Evolutionary conservation across 1,139 yeast genomes (phyloP).

Genomic region (Taphrina flavorubra): DNA sequence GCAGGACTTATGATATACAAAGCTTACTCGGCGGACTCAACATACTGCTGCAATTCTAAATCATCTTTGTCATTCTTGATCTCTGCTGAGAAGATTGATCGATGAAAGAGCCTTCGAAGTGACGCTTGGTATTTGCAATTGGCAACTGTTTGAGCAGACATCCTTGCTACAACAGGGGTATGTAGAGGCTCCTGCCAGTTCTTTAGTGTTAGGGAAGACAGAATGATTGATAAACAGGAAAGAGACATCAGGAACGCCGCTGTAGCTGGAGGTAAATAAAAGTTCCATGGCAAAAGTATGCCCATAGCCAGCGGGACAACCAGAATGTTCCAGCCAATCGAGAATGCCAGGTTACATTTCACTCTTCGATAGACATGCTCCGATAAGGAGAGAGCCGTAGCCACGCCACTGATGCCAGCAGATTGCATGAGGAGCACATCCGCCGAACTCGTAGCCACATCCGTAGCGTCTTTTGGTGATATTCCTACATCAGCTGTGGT

Average conservation of each 20-base stretch:
- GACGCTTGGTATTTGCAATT: background rate
- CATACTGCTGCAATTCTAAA: background rate
- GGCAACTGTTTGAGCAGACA: background rate
- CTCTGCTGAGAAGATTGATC: background rate
- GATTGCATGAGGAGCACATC: conserved; percentile 68
- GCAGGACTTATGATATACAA: too few relatives aligned
- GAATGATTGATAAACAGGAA: conserved; percentile 85
- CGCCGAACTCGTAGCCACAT: conserved; percentile 94
- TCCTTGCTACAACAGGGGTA: background rate
- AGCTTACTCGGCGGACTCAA: too few relatives aligned
- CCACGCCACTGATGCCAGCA: conserved; percentile 62
- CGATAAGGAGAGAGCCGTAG: conserved; percentile 77
- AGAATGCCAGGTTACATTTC: conserved; percentile 82
- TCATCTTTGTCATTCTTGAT: background rate
- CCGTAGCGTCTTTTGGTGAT: conserved; percentile 81
- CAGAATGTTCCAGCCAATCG: conserved; percentile 77
- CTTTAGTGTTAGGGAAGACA: conserved; percentile 70
- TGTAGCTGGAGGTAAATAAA: conserved; percentile 87
- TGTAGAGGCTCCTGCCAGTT: conserved; percentile 50
- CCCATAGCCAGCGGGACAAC: conserved; percentile 99
- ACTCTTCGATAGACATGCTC: conserved; percentile 72
- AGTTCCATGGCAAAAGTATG: conserved; percentile 73
- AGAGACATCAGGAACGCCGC: conserved; percentile 89
- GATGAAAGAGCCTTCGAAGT: background rate
- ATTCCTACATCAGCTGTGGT: conserved; percentile 88